phyloP scores from a whole-genome alignment of 1,139 yeast species.

The Yamadazyma dendronema region DNA sequence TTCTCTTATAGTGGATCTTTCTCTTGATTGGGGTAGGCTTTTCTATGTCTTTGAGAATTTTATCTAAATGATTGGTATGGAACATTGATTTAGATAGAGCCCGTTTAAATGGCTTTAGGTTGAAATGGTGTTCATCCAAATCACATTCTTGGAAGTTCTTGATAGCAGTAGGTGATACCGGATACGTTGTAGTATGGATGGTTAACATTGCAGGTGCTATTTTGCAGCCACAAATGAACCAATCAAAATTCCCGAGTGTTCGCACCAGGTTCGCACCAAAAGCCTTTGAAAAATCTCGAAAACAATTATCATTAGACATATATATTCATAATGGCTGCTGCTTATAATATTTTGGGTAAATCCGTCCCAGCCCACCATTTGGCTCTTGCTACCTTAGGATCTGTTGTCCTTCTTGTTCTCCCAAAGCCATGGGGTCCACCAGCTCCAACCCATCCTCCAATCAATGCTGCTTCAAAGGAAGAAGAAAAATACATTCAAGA shows the following conservation, averaged over 20 bases:
- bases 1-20: no score
- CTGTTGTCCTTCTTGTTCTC: conserved; percentile 52
- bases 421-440: conserved; percentile 75
- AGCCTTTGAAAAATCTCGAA: background rate
- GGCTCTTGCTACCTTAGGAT: conserved; percentile 67
- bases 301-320: background rate
- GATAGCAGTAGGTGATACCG: background rate
- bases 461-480: conserved; percentile 78
- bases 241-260: conserved; percentile 4
- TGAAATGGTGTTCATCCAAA: background rate
- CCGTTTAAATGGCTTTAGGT: no score
- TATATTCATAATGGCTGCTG: conserved; percentile 60
- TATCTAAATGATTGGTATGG: no score
- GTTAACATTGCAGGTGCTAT: conserved; percentile 1
- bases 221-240: conserved; percentile 17
- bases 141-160: background rate
- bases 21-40: no score
- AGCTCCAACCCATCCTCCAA: conserved; percentile 60
- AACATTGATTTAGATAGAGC: no score
- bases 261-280: conserved; percentile 2
- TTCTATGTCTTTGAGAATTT: no score
- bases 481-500: conserved; percentile 75
- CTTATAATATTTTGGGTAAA: conserved; percentile 75
- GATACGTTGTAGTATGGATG: background rate
- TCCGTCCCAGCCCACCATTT: conserved; percentile 72